Percentiles rank a stretch among this genome's conserved stretches.
These are phyloP conservation scores for Ascosphaera acerosa DNA, from an alignment of 2,329 filamentous ascomycete species.

Conservation along the genomic window DNA sequence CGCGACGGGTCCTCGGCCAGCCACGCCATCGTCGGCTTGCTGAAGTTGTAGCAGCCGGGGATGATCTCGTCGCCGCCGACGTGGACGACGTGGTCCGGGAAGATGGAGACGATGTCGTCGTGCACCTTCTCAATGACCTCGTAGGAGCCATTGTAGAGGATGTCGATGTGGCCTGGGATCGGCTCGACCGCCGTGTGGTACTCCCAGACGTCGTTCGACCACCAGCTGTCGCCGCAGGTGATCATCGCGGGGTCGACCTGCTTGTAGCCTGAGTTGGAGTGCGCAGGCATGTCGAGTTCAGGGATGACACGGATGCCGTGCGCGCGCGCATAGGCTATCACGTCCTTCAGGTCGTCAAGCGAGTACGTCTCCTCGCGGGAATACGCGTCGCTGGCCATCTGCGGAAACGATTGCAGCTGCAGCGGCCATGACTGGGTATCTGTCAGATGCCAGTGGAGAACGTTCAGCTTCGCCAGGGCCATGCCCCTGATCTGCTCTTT, in stretches of 20 bases:
- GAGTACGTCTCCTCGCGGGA: conserved; percentile 24
- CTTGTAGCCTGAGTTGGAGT: conserved; percentile 29
- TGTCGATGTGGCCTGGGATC: conserved; percentile 30
- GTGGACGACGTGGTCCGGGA: conserved; percentile 29
- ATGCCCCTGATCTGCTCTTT: conserved; percentile 29
- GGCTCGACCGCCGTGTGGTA: conserved; percentile 31
- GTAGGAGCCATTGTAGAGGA: conserved; percentile 30
- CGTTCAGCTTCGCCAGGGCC: conserved; percentile 30
- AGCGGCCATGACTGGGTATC: conserved; percentile 32
- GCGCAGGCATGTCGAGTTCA: conserved; percentile 38
- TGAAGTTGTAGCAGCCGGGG: conserved; percentile 32
- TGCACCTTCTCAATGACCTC: conserved; percentile 29
- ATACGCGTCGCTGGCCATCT: conserved; percentile 30
- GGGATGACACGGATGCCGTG: conserved; percentile 34
- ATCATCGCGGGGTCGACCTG: conserved; percentile 31
- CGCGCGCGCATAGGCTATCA: conserved; percentile 26
- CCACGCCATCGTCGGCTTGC: conserved; percentile 23
- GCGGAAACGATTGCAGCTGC: conserved; percentile 23
- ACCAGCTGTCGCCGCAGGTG: conserved; percentile 31
- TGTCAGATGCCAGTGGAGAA: conserved; percentile 31
- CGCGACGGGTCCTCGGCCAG: conserved; percentile 25
- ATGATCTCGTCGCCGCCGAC: conserved; percentile 31
- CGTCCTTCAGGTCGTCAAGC: conserved; percentile 17
- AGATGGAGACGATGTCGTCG: conserved; percentile 25
- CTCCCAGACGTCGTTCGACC: conserved; percentile 32